Base-by-base conservation (phyloP, 2,329 filamentous ascomycete species). In the Cercospora citrullina region DNA sequence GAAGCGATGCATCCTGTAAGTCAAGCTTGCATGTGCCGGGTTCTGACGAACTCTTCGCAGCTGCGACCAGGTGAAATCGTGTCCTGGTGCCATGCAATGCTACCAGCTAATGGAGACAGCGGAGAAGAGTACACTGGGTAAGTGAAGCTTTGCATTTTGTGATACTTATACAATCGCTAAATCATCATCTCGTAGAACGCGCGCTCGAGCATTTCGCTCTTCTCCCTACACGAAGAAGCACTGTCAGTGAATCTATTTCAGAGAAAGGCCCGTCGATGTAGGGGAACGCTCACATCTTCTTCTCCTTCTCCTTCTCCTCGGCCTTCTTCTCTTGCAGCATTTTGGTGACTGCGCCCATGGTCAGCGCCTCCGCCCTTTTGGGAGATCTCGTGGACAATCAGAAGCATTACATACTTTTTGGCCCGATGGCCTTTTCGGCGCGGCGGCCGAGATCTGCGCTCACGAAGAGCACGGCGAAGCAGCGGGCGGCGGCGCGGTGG, bases 1-100 rank as follows among this genome's bases (percentile, higher is more conserved):
- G 48, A 53, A 53, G 48, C 48, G 48, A 53, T 53, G 21, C 48
- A 53, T 53, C 21, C 48, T 53, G 48, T 53, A 53, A 53, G 48
- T 53, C 21, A 28, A 16, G 48, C 48, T 53, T 53, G 48, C 48
- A 53, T 53, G 48, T 12, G 48, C 48, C 6, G 5, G 12, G 28
- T 5, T 6, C 18, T 21, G 18, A 23, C 10, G 4, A 6, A 2
- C 45, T 21, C 14, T 12, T 8, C 48, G 23, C 14, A 53, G 48
- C 48, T 23, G 21, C 48, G 23, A 53, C 28, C 48, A 28, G 23
- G 23, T 28, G 21, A 51, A 5, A 23, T 16, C 1, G 9, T 23
- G 4, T 14, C 18, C 9, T 12, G 45, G 10, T 51, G 45, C 45
- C 45, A 21, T 51, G 45, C 18, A 23, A 23, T 23, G 45, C 45